Conservation (phyloP, 2,329 filamentous ascomycete genomes). For the Penicillium janthinellum region DNA sequence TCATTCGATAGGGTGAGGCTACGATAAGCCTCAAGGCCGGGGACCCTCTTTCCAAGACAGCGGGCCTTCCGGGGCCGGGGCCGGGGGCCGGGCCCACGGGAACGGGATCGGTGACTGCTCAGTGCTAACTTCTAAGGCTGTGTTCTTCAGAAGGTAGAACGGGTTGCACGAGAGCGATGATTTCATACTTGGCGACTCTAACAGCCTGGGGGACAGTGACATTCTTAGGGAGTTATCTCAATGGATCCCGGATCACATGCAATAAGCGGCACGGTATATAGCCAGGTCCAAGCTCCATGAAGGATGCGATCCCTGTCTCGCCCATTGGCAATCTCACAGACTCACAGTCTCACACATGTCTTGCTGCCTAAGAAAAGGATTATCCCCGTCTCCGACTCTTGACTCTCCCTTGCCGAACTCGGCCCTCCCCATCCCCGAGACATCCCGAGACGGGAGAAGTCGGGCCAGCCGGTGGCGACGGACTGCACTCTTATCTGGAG, state of each 20-base stretch:
- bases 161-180: background rate
- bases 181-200: background rate
- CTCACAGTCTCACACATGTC: background rate
- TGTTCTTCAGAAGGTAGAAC: background rate
- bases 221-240: no score
- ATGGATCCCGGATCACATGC: no score
- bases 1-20: conserved; percentile 10
- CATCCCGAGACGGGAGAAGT: conserved; percentile 13
- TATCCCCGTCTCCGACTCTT: no score
- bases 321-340: no score
- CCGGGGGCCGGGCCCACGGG: conserved; percentile 11
- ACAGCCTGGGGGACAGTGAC: no score
- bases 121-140: no score
- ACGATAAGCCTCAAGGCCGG: conserved; percentile 7
- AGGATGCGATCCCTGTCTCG: no score
- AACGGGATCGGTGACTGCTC: conserved; percentile 10
- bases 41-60: conserved; percentile 8
- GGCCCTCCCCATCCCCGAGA: background rate
- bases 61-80: background rate
- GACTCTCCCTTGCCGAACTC: background rate
- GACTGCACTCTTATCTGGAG: conserved; percentile 15
- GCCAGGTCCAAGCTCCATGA: no score
- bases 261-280: no score
- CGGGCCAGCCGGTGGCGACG: conserved; percentile 5
- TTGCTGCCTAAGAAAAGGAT: background rate